Evolutionary conservation across 2,329 filamentous ascomycete genomes (phyloP).

Genomic region (Chalaropsis thielavioides): DNA sequence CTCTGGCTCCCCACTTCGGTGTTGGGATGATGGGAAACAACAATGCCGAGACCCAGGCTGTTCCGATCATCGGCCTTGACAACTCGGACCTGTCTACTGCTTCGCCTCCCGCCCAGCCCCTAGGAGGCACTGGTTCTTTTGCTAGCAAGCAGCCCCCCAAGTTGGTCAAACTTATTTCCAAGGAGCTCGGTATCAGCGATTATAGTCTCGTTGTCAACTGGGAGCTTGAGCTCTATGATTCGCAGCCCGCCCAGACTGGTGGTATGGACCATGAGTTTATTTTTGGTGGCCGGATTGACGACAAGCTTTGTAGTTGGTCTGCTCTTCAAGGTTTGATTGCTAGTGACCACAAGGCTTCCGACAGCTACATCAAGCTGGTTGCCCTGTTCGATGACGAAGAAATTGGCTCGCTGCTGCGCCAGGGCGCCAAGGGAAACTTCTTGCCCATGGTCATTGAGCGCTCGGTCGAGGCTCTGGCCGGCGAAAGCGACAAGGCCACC

Average conservation of each 20-base stretch:
- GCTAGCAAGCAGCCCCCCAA: conserved; percentile 69
- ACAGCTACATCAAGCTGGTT: conserved; percentile 70
- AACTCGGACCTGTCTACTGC: conserved; percentile 41
- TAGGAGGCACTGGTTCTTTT: conserved; percentile 59
- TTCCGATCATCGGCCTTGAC: conserved; percentile 84
- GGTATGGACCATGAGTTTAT: conserved; percentile 89
- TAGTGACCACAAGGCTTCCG: conserved; percentile 39
- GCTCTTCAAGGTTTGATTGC: conserved; percentile 72
- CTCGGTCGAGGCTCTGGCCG: conserved; percentile 54
- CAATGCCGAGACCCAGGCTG: conserved; percentile 86
- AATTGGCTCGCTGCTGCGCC: conserved; percentile 78
- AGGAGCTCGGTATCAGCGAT: conserved; percentile 53
- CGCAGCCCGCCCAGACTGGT: conserved; percentile 67
- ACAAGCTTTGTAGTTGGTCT: conserved; percentile 93
- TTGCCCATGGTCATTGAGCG: conserved; percentile 69
- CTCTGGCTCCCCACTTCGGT: conserved; percentile 87
- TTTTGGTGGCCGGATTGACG: conserved; percentile 87
- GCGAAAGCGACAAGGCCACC: conserved; percentile 26
- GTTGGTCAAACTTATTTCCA: conserved; percentile 69
- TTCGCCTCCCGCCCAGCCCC: conserved; percentile 22
- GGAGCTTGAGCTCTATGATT: conserved; percentile 92
- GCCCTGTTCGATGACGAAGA: conserved; percentile 97
- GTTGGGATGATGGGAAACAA: conserved; percentile 50
- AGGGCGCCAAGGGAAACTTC: conserved; percentile 84
- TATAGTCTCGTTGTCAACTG: conserved; percentile 74